Conservation (phyloP, 441 rosid genomes). For the Syzygium malaccense region DNA sequence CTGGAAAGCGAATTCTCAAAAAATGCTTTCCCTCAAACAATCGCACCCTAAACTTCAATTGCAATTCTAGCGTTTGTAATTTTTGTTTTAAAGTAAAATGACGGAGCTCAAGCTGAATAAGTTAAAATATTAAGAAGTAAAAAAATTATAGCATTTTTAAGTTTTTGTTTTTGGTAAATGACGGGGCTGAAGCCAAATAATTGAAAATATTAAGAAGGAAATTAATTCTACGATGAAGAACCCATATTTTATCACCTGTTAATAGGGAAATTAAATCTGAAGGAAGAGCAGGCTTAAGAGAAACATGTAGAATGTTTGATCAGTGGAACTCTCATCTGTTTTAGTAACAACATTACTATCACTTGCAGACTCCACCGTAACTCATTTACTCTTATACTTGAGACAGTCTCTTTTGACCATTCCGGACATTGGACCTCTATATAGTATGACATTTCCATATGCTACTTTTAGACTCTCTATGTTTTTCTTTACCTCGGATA, state of each 20-base stretch:
- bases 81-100: no score
- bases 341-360: not conserved
- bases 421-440: not conserved
- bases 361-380: not conserved
- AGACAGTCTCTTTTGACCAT: fast-evolving
- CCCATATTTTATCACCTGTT: not conserved
- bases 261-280: not conserved
- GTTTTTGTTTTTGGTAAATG: no score
- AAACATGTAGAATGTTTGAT: not conserved
- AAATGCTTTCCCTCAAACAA: no score
- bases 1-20: no score
- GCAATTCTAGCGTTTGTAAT: no score
- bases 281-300: not conserved
- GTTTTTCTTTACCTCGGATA: not conserved
- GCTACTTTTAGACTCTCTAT: not conserved
- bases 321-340: not conserved
- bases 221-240: no score
- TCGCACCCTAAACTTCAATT: no score
- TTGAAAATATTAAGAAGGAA: not conserved
- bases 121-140: no score
- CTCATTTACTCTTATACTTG: not conserved
- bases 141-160: no score
- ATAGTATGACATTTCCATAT: not conserved
- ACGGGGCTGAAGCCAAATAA: not conserved
- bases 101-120: no score